Evolutionary conservation across 2,329 filamentous ascomycete genomes (phyloP).

Genomic region (Westerdykella aurantiaca): DNA sequence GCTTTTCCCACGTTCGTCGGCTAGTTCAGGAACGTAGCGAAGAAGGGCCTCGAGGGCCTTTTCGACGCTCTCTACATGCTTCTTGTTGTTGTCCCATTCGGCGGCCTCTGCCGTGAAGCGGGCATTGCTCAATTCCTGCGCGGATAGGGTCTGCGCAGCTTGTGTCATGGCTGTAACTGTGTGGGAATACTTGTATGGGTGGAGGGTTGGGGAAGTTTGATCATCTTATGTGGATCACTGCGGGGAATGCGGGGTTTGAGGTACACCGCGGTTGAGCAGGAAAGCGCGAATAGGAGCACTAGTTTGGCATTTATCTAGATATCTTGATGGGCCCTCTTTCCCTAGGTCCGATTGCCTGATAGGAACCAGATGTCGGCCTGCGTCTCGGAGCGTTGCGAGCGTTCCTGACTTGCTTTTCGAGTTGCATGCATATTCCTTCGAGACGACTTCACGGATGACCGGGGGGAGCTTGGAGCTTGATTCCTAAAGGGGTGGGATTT

Average conservation of each 20-base stretch:
- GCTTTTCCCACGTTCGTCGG: slow-evolving; percentile 25
- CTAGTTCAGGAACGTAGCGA: slow-evolving; percentile 32
- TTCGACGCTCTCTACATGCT: slow-evolving; percentile 43
- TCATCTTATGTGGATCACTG: not conserved
- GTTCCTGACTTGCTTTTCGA: too few species aligned
- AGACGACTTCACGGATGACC: too few species aligned
- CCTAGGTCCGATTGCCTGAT: too few species aligned
- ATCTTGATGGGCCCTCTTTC: too few species aligned
- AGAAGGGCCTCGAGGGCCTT: slow-evolving; percentile 45
- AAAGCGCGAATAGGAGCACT: too few species aligned
- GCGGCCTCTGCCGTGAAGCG: slow-evolving; percentile 53
- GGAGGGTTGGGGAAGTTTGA: not conserved
- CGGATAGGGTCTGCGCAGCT: slow-evolving; percentile 6
- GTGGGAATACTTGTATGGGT: not conserved
- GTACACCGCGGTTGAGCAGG: too few species aligned
- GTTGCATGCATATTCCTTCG: too few species aligned
- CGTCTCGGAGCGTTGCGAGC: too few species aligned
- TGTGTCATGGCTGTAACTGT: not conserved
- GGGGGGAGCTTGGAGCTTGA: too few species aligned
- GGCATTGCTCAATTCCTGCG: slow-evolving; percentile 33
- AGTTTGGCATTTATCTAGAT: too few species aligned
- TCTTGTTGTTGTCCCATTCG: slow-evolving; percentile 51
- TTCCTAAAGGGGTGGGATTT: too few species aligned
- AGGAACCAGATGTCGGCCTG: too few species aligned
- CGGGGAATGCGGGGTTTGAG: not conserved